Evolutionary conservation across 2,329 filamentous ascomycete genomes (phyloP).

Genomic region (Neonectria punicea): DNA sequence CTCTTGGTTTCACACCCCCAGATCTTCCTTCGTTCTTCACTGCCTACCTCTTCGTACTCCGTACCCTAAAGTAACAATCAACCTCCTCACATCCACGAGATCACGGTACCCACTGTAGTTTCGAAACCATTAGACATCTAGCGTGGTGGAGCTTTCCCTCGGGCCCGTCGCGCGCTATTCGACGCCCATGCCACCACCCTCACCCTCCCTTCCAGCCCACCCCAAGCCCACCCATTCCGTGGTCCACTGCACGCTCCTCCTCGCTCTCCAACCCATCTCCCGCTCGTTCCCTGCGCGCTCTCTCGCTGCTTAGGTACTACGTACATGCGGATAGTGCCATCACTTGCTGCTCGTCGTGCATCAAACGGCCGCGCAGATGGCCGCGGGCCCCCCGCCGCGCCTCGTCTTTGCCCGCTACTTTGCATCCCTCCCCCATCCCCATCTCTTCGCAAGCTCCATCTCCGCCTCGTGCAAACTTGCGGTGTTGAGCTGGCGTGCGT

Average conservation of each 20-base stretch:
- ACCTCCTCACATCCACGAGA: constrained; percentile 12
- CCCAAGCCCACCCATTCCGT: not conserved
- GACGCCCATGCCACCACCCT: constrained; percentile 26
- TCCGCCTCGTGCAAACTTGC: constrained; percentile 32
- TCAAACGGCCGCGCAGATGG: constrained; percentile 13
- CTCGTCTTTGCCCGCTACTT: constrained; percentile 29
- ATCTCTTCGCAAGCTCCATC: not conserved
- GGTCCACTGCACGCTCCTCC: not conserved
- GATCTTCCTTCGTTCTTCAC: not conserved
- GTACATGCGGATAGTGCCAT: not conserved
- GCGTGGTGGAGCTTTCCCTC: constrained; percentile 28
- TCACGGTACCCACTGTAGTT: constrained; percentile 38
- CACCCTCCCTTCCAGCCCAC: not conserved
- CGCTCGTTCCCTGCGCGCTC: constrained; percentile 2
- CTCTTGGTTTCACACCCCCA: not conserved
- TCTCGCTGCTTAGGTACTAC: not conserved
- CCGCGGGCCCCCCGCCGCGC: constrained; percentile 19
- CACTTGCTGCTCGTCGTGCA: constrained; percentile 4
- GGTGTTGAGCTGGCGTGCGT: constrained; percentile 37
- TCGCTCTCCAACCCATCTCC: not conserved
- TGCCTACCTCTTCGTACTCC: no score
- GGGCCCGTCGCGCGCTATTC: constrained; percentile 39
- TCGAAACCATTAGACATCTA: constrained; percentile 29
- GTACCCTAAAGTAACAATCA: not conserved
- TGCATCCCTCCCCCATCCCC: constrained; percentile 11